Percentiles rank a stretch among this genome's conserved stretches.
phyloP scores from a whole-genome alignment of 768 basidiomycete species.

The Phylloporus arenicola region DNA sequence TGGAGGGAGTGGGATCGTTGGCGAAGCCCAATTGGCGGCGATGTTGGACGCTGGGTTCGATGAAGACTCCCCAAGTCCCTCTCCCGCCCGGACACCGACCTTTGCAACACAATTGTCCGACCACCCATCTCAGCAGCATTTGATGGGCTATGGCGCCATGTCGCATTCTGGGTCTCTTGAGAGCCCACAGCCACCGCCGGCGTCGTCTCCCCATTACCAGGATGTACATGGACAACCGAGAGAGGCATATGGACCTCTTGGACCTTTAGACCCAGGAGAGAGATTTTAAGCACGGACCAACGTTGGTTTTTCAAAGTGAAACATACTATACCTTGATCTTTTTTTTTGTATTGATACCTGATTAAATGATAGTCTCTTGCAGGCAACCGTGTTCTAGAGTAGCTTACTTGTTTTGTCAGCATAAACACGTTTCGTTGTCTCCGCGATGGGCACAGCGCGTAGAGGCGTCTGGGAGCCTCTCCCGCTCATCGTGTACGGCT shows the following conservation, averaged over 20 bases:
- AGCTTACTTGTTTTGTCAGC: neutral
- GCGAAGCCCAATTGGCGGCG: slow-evolving; percentile 75
- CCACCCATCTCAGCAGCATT: neutral
- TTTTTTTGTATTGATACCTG: neutral
- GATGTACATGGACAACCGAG: slow-evolving; percentile 19
- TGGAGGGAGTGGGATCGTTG: slow-evolving; percentile 41
- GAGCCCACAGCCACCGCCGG: slow-evolving; percentile 19
- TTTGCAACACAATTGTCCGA: slow-evolving; percentile 43
- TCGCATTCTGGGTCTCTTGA: no score
- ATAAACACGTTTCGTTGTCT: neutral
- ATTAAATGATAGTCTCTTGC: no score
- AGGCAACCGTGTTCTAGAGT: no score
- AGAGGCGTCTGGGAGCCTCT: slow-evolving; percentile 59
- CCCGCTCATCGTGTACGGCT: slow-evolving; percentile 80
- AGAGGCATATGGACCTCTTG: slow-evolving; percentile 45
- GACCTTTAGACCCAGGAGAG: slow-evolving; percentile 57
- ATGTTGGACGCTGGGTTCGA: slow-evolving; percentile 93
- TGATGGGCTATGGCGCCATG: no score
- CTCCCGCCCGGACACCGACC: slow-evolving; percentile 35
- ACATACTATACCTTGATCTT: neutral
- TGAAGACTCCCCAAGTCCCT: slow-evolving; percentile 44
- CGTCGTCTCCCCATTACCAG: slow-evolving; percentile 30
- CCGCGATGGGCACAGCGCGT: slow-evolving; percentile 24
- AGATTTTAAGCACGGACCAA: slow-evolving; percentile 34
- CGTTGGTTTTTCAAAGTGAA: no score